These are phyloP conservation scores for Exobasidium cylindrosporum DNA, from an alignment of 1,284 basidiomycete genomes.

Conservation along the genomic window DNA sequence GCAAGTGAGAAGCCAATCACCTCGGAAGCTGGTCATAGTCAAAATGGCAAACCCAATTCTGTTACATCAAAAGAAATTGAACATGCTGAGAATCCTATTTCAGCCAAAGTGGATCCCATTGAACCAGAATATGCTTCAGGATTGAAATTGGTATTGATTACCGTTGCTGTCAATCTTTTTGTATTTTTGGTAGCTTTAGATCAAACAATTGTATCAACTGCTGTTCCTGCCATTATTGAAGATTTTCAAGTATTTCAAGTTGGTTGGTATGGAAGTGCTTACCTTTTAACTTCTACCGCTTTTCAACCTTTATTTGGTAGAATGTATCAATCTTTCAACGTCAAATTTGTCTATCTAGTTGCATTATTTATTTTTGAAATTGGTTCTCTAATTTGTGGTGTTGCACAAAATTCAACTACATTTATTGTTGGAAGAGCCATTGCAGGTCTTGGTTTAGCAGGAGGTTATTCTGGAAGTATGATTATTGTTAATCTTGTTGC, in stretches of 20 bases:
- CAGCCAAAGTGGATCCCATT: not conserved
- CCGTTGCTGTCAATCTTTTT: not conserved
- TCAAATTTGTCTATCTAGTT: constrained; percentile 35
- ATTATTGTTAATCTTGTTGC: constrained; percentile 33
- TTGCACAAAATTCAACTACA: constrained; percentile 29
- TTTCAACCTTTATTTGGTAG: constrained; percentile 43
- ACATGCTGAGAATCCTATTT: not conserved
- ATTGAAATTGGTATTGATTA: not conserved
- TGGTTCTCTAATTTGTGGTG: constrained; percentile 40
- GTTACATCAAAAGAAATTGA: not conserved
- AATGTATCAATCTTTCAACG: constrained; percentile 32
- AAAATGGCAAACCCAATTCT: too few relatives aligned
- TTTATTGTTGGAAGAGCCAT: constrained; percentile 46
- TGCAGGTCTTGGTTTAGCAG: constrained; percentile 36
- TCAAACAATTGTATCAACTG: constrained; percentile 44
- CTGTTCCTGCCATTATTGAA: constrained; percentile 35
- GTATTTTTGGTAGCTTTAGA: constrained; percentile 23
- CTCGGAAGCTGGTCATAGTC: too few relatives aligned
- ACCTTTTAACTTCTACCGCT: constrained; percentile 38
- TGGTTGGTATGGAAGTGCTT: constrained; percentile 43
- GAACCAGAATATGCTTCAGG: constrained; percentile 5
- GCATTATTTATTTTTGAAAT: constrained; percentile 35
- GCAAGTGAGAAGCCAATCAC: too few relatives aligned
- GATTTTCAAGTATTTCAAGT: constrained; percentile 37
- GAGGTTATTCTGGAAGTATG: constrained; percentile 36